These are phyloP conservation scores for Desmodesmus armatus DNA, from an alignment of 139 green algal genomes.

Conservation along the genomic window DNA sequence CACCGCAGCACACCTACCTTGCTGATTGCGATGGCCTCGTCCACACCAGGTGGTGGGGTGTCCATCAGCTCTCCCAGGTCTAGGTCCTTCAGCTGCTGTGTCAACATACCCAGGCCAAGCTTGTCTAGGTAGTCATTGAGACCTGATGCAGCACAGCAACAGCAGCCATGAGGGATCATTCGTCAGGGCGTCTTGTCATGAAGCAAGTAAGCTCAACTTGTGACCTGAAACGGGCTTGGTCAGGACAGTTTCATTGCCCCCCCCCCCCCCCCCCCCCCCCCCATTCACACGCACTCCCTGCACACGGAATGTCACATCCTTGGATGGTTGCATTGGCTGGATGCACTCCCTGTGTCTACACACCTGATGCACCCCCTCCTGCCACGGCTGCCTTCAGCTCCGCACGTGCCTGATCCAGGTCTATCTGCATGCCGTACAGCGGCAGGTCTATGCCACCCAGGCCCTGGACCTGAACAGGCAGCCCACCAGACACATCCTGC, in stretches of 20 bases:
- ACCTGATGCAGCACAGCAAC: not conserved
- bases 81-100: constrained; percentile 87
- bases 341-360: too few species aligned
- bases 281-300: too few species aligned
- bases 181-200: too few species aligned
- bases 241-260: too few species aligned
- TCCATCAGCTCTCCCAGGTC: constrained; percentile 96
- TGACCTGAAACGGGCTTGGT: too few species aligned
- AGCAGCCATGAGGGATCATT: not conserved
- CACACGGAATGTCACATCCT: too few species aligned
- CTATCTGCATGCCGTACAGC: constrained; percentile 92
- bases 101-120: constrained; percentile 82
- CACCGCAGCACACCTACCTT: constrained; percentile 71
- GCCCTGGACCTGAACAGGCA: constrained; percentile 79
- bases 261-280: too few species aligned
- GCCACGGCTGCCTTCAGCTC: constrained; percentile 71
- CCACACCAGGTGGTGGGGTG: constrained; percentile 94
- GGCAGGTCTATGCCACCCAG: constrained; percentile 78
- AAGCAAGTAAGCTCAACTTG: too few species aligned
- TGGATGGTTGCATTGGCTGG: too few species aligned
- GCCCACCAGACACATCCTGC: constrained; percentile 91
- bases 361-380: constrained; percentile 39
- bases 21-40: constrained; percentile 94
- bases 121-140: constrained; percentile 81
- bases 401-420: constrained; percentile 75